Evolutionary conservation across 2,329 filamentous ascomycete genomes (phyloP).

Genomic region (Fusarium staphyleae): DNA sequence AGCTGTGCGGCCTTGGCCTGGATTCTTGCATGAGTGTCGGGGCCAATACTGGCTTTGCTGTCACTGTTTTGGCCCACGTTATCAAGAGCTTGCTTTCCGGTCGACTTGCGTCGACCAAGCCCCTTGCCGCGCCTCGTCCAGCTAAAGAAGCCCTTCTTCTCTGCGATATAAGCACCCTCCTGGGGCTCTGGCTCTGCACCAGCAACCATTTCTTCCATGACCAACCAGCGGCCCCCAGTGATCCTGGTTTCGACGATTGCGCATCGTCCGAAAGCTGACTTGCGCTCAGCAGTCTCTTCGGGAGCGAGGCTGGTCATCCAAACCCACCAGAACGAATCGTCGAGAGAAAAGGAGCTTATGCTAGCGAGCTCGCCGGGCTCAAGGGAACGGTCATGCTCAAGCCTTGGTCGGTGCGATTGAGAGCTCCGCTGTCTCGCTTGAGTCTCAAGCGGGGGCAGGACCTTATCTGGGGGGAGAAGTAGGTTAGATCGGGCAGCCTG

Average conservation of each 20-base stretch:
- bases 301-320: constrained; percentile 97
- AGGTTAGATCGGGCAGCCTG: constrained; percentile 67
- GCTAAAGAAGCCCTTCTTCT: constrained; percentile 94
- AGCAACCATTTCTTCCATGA: constrained; percentile 96
- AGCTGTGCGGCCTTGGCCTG: constrained; percentile 88
- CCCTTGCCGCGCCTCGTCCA: constrained; percentile 76
- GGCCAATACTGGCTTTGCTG: constrained; percentile 85
- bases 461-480: constrained; percentile 88
- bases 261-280: constrained; percentile 92
- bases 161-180: constrained; percentile 86
- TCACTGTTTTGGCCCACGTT: constrained; percentile 53
- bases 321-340: constrained; percentile 99
- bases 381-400: constrained; percentile 72
- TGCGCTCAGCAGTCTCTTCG: constrained; percentile 85
- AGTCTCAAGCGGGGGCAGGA: constrained; percentile 82
- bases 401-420: constrained; percentile 78
- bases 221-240: constrained; percentile 81
- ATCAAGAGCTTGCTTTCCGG: constrained; percentile 65
- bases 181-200: constrained; percentile 86
- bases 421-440: constrained; percentile 80
- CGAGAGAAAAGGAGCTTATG: constrained; percentile 83
- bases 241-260: constrained; percentile 91
- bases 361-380: constrained; percentile 95
- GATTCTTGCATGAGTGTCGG: constrained; percentile 91
- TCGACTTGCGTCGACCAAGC: constrained; percentile 73